These are phyloP conservation scores for Osmanthus fragrans DNA, from an alignment of 257 asterid species.

Conservation along the genomic window DNA sequence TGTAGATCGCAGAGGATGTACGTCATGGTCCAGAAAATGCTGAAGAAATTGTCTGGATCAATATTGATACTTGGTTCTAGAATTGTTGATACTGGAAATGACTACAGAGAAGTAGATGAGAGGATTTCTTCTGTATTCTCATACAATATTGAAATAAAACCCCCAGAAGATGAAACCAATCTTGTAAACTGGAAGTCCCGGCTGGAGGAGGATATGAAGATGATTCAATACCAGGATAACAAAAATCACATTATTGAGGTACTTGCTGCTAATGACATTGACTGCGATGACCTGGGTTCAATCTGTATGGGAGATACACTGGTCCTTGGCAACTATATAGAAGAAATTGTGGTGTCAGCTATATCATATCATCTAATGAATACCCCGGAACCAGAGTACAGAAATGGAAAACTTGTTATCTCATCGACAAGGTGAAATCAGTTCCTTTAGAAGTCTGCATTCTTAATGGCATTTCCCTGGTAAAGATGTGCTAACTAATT, in stretches of 20 bases:
- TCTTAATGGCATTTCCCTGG: not conserved
- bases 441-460: not conserved
- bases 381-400: constrained; percentile 62
- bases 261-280: constrained; percentile 81
- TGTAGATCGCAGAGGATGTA: constrained; percentile 57
- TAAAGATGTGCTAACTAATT: constrained; percentile 32
- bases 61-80: constrained; percentile 83
- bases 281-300: constrained; percentile 76
- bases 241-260: constrained; percentile 83
- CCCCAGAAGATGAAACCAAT: constrained; percentile 74
- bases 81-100: constrained; percentile 47
- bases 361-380: constrained; percentile 80
- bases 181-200: constrained; percentile 80
- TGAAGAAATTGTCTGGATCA: constrained; percentile 69
- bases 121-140: constrained; percentile 66
- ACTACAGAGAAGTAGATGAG: constrained; percentile 58
- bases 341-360: constrained; percentile 89
- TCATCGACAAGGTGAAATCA: constrained; percentile 63
- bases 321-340: constrained; percentile 71
- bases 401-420: constrained; percentile 84
- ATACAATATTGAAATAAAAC: constrained; percentile 77
- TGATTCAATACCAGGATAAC: constrained; percentile 74
- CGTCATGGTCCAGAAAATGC: constrained; percentile 74
- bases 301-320: constrained; percentile 70
- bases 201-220: constrained; percentile 84